Conservation (phyloP, 202 grass and related monocot genomes). For the Saccharum hybrid region DNA sequence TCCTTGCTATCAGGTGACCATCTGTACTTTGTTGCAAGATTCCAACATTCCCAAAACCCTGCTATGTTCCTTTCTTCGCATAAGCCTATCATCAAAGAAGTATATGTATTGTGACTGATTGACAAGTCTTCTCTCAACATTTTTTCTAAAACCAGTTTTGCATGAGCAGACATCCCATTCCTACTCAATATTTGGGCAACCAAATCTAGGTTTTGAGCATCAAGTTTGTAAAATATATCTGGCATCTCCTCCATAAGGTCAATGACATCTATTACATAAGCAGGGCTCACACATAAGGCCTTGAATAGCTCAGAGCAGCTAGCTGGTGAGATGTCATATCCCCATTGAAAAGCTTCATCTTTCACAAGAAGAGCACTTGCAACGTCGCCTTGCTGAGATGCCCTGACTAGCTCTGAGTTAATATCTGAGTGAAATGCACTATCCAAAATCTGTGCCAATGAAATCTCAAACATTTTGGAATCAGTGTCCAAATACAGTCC, state of each 20-base stretch:
- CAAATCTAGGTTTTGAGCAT: constrained; percentile 70
- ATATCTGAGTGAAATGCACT: constrained; percentile 57
- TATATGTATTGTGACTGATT: constrained; percentile 63
- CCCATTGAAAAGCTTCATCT: constrained; percentile 76
- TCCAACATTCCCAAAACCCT: constrained; percentile 76
- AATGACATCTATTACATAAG: constrained; percentile 51
- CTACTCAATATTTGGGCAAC: constrained; percentile 53
- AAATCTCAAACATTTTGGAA: constrained; percentile 69
- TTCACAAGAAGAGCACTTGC: constrained; percentile 60
- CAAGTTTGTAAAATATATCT: constrained; percentile 56
- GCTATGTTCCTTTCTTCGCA: constrained; percentile 65
- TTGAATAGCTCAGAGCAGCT: constrained; percentile 58
- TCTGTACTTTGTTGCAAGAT: constrained; percentile 53
- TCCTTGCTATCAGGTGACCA: constrained; percentile 72
- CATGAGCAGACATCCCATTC: constrained; percentile 55
- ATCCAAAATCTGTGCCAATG: constrained; percentile 66
- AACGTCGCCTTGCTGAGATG: constrained; percentile 61
- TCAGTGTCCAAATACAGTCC: constrained; percentile 89
- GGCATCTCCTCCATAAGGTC: constrained; percentile 63
- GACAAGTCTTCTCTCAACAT: constrained; percentile 59
- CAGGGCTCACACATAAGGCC: constrained; percentile 50
- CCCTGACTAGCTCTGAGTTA: constrained; percentile 53
- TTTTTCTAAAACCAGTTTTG: constrained; percentile 62
- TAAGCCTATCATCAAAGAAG: constrained; percentile 62
- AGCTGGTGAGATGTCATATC: constrained; percentile 57